Evolutionary conservation across 73 alveolate species (phyloP), one percentile per base, ranked within the genome.

Genomic region (Breviolum minutum): DNA sequence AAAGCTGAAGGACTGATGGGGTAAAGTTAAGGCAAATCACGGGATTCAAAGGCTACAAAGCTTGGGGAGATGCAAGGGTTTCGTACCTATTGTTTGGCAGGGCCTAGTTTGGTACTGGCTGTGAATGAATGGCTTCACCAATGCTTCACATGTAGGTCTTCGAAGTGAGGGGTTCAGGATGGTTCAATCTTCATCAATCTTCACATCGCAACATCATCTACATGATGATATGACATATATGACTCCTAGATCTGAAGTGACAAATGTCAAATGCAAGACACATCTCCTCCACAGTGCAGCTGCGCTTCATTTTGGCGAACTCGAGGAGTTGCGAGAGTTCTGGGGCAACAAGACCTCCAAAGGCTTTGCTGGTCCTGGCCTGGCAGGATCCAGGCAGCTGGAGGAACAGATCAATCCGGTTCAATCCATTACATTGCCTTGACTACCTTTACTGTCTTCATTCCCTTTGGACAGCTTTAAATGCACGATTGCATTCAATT

Each of bases 291-390:
- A 74, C 27, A 69, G 7, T 12, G 54, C 13, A 26, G 84, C 84
- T 19, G 11, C 19, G 90, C 68, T 19, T 81, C 64, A 40, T 40
- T 68, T 22, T 68, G 2, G 77, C n/a, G 1, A 17, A 14, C 77
- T 17, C 77, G 77, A 91, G 98, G 98, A 92, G 79, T 81, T 92
- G 82, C 90, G 98, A 26, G 98, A 92, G 81, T 92, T 92, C 73
- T 92, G 98, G 98, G 98, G 98, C 69, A 92, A 74, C 90, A 92
- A 92, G 29, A 92, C 48, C 89, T 92, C 98, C 54, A 92, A 76
- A 60, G 98, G 98, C 79, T 92, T 92, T 29, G 98, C 98, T 7
- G 98, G 98, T 60, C 98, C 98, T 74, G 98, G 98, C 12, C 81
- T 92, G 12, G 79, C 98, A 5, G 98, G 98, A 12, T 92, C 98